phyloP scores from a whole-genome alignment of 192 early-diverging fungal species.

The Linnemannia exigua region DNA sequence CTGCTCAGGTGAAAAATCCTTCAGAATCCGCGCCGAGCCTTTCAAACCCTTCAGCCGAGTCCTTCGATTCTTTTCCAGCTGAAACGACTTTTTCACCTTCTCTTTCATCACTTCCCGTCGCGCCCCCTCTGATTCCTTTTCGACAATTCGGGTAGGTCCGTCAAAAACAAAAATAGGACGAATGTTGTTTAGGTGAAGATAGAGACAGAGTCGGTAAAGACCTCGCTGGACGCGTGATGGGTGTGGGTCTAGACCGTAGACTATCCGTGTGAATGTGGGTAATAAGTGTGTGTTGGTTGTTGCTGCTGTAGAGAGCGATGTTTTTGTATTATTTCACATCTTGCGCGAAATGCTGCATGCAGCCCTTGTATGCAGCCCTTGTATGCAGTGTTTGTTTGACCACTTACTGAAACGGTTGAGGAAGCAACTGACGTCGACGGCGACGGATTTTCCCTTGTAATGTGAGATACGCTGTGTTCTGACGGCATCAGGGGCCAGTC shows the following conservation, averaged over 20 bases:
- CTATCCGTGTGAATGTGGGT: background rate
- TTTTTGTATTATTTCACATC: no score
- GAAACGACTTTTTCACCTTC: constrained; percentile 48
- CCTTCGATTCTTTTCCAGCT: constrained; percentile 54
- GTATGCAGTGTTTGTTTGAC: no score
- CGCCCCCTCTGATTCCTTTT: constrained; percentile 65
- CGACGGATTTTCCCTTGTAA: constrained; percentile 60
- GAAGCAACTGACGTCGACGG: constrained; percentile 70
- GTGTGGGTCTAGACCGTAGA: constrained; percentile 58
- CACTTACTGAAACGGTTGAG: constrained; percentile 67
- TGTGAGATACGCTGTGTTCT: constrained; percentile 44
- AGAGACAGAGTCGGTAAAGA: constrained; percentile 67
- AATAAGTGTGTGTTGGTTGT: background rate
- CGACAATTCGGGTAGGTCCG: constrained; percentile 59
- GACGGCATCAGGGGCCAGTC: constrained; percentile 65
- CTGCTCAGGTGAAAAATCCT: background rate
- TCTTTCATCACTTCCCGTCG: constrained; percentile 42
- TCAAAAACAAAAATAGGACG: constrained; percentile 83
- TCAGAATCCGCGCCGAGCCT: constrained; percentile 20
- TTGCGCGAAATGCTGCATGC: no score
- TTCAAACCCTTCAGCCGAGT: constrained; percentile 43
- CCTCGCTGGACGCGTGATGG: constrained; percentile 69
- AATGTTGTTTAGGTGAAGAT: constrained; percentile 64
- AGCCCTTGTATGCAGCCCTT: no score
- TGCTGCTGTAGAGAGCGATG: no score